Evolutionary conservation across 352 stramenopile genomes (phyloP).

Genomic region (Pythium sp.): DNA sequence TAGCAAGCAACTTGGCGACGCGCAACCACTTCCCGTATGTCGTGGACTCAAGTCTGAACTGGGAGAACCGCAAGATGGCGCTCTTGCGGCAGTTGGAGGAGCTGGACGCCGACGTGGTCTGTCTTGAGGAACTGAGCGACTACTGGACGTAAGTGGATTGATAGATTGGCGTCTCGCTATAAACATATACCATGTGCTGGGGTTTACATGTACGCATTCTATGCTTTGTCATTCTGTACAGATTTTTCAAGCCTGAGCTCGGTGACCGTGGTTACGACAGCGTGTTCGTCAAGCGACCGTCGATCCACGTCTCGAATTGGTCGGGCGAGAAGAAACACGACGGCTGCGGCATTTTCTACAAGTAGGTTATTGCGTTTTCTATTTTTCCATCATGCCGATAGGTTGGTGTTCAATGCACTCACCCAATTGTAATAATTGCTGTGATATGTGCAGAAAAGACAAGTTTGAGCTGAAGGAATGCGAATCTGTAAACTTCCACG

Average conservation of each 20-base stretch:
- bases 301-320: conserved; percentile 83
- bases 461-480: conserved; percentile 87
- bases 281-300: conserved; percentile 83
- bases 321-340: conserved; percentile 87
- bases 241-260: conserved; percentile 81
- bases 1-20: conserved; percentile 83
- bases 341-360: conserved; percentile 87
- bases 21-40: conserved; percentile 87
- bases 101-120: conserved; percentile 80
- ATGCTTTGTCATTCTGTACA: conserved; percentile 15
- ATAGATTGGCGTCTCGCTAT: not conserved
- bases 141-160: conserved; percentile 76
- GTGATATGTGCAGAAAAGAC: conserved; percentile 47
- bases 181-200: not conserved
- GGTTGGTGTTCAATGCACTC: not conserved
- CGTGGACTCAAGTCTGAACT: conserved; percentile 76
- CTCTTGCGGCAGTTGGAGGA: conserved; percentile 71
- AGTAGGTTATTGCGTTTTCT: conserved; percentile 31
- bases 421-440: not conserved
- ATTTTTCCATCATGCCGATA: not conserved
- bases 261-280: conserved; percentile 78
- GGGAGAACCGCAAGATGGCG: conserved; percentile 78
- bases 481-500: conserved; percentile 84
- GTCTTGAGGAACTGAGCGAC: conserved; percentile 84
- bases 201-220: not conserved